Percentiles rank a stretch among this genome's conserved stretches.
Conservation (phyloP, 2,329 filamentous ascomycete species). For the Sordariomycetes sp. region DNA sequence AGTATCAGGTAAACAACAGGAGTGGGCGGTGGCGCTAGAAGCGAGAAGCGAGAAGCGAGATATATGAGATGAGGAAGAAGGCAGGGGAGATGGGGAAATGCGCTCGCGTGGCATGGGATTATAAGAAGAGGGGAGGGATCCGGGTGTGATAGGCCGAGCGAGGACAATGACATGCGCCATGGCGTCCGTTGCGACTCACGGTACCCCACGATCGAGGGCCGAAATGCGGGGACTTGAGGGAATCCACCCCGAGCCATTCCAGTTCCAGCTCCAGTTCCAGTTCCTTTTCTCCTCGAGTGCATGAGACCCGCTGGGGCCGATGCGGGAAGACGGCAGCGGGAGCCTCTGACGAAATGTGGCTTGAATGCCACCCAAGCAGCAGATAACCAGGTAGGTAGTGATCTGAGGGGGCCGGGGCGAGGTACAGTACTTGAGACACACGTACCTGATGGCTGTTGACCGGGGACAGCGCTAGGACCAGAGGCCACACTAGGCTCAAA, state of each 20-base stretch:
- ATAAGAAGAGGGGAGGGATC: not conserved
- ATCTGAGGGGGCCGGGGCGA: not conserved
- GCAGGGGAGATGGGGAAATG: not conserved
- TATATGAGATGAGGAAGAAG: too few species aligned
- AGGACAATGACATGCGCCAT: slow-evolving; percentile 2
- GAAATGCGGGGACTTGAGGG: slow-evolving; percentile 1
- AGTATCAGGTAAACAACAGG: slow-evolving; percentile 1
- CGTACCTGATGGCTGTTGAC: too few species aligned
- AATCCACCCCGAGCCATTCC: too few species aligned
- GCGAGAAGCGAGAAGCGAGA: too few species aligned
- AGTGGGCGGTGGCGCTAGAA: too few species aligned
- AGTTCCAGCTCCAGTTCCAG: too few species aligned
- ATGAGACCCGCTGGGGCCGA: not conserved
- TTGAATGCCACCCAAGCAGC: not conserved
- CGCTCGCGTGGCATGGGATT: too few species aligned
- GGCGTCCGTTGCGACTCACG: not conserved
- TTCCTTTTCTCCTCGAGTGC: not conserved
- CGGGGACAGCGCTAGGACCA: too few species aligned
- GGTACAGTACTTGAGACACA: too few species aligned
- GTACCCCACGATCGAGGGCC: not conserved
- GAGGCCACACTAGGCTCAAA: not conserved
- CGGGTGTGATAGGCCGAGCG: slow-evolving; percentile 1
- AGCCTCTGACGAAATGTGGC: not conserved
- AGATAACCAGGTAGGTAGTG: not conserved
- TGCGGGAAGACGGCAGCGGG: not conserved